phyloP scores from a whole-genome alignment of 306 rosid genomes.

The Cicer cuneatum region DNA sequence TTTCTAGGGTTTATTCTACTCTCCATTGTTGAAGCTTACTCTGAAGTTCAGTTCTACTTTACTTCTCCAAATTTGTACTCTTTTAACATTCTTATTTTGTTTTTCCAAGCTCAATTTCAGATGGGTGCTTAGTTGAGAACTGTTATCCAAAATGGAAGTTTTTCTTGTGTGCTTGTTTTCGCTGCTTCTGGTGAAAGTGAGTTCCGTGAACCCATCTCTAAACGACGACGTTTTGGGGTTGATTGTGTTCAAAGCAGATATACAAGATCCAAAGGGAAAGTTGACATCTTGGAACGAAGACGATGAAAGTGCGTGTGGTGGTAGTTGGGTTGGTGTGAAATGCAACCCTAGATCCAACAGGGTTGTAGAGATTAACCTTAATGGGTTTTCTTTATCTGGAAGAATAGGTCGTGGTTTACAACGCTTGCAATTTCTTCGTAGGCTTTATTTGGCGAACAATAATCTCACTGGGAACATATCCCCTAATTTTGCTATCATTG shows the following conservation, averaged over 20 bases:
- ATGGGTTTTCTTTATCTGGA: constrained; percentile 82
- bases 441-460: constrained; percentile 73
- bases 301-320: constrained; percentile 72
- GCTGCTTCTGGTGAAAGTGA: constrained; percentile 50
- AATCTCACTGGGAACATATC: constrained; percentile 78
- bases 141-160: constrained; percentile 48
- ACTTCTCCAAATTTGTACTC: constrained; percentile 13
- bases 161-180: constrained; percentile 39
- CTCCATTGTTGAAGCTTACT: constrained; percentile 33
- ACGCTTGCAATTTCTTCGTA: constrained; percentile 71
- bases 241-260: constrained; percentile 91
- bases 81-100: constrained; percentile 1
- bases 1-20: constrained; percentile 50
- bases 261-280: constrained; percentile 81
- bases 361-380: constrained; percentile 80
- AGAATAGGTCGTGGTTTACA: constrained; percentile 79
- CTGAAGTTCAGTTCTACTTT: constrained; percentile 23
- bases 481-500: constrained; percentile 68
- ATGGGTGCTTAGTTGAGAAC: constrained; percentile 53
- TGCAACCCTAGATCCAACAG: constrained; percentile 95
- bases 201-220: constrained; percentile 74
- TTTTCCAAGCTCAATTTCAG: constrained; percentile 40
- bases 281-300: constrained; percentile 87
- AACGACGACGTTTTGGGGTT: constrained; percentile 96
- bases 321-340: constrained; percentile 74